These are phyloP conservation scores for Penicillium psychrosexuale DNA, from an alignment of 2,329 filamentous ascomycete species.

Conservation along the genomic window DNA sequence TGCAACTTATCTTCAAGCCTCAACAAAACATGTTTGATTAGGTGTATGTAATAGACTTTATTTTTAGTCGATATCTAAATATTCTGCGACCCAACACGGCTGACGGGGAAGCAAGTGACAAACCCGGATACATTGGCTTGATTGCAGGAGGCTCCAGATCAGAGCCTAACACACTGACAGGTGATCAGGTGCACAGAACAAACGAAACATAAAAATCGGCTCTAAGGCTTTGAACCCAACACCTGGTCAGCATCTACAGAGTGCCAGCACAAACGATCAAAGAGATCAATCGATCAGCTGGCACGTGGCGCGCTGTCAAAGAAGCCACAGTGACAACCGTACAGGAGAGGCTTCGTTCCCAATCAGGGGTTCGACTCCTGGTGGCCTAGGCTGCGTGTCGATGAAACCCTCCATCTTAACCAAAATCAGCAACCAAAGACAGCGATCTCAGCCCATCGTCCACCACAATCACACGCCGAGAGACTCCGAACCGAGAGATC, in stretches of 20 bases:
- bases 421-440: slow-evolving; percentile 18
- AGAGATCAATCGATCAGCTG: background rate
- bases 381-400: background rate
- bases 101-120: slow-evolving; percentile 2
- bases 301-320: background rate
- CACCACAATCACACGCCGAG: slow-evolving; percentile 23
- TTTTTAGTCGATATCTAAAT: background rate
- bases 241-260: background rate
- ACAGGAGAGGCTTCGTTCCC: background rate
- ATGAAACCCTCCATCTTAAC: background rate
- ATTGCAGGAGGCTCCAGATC: background rate
- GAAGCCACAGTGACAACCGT: background rate
- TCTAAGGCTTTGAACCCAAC: background rate
- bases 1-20: background rate
- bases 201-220: background rate
- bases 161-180: background rate
- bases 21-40: background rate
- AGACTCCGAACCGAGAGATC: slow-evolving; percentile 9
- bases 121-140: background rate
- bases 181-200: background rate
- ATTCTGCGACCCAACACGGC: background rate
- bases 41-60: background rate
- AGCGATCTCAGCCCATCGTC: slow-evolving; percentile 9
- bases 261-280: background rate
- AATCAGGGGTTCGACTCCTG: background rate